phyloP scores from a whole-genome alignment of 495 filamentous ascomycete species.

The Neurospora cerealis region DNA sequence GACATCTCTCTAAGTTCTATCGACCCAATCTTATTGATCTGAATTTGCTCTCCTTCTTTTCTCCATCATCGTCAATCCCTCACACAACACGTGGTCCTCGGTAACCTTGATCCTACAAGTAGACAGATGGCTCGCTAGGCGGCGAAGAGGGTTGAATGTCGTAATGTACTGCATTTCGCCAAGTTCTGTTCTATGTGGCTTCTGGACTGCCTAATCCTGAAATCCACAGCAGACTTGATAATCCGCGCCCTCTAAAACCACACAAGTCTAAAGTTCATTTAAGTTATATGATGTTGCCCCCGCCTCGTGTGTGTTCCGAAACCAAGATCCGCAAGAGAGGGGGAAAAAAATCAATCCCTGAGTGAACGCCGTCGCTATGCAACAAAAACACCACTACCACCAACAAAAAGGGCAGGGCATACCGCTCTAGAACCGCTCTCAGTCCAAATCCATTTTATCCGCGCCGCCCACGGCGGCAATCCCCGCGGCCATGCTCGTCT shows the following conservation, averaged over 20 bases:
- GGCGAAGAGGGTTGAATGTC: background rate
- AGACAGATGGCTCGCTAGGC: background rate
- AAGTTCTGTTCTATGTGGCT: background rate
- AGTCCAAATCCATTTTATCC: constrained; percentile 36
- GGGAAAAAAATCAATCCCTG: background rate
- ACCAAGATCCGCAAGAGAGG: background rate
- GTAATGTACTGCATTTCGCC: background rate
- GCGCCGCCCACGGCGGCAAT: constrained; percentile 22
- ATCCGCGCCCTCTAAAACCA: background rate
- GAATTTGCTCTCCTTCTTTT: background rate
- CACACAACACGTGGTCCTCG: background rate
- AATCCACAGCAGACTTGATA: background rate
- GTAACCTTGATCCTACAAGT: no score
- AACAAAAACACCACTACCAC: background rate
- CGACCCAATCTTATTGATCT: background rate
- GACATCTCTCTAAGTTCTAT: background rate
- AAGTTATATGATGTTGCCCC: background rate
- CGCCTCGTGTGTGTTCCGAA: background rate
- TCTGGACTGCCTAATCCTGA: background rate
- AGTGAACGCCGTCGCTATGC: constrained; percentile 19
- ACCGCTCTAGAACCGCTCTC: constrained; percentile 3
- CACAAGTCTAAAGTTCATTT: background rate
- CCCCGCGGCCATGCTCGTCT: constrained; percentile 23
- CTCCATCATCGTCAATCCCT: background rate
- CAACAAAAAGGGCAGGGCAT: background rate